Evolutionary conservation across 306 rosid genomes (phyloP).

Genomic region (Urtica urens): DNA sequence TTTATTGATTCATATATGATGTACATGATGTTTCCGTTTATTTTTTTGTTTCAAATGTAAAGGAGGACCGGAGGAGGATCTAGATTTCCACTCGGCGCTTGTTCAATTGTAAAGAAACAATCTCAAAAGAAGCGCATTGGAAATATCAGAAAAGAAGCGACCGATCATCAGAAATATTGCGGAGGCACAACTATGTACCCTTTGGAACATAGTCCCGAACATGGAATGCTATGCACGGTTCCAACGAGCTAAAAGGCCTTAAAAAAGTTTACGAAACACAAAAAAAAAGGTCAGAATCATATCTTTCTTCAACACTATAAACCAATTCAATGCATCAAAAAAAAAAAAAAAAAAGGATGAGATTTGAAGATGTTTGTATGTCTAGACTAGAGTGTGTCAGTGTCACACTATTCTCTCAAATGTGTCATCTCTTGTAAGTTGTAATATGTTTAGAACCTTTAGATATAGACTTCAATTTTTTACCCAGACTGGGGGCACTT

Average conservation of each 20-base stretch:
- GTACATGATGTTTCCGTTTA: neutral
- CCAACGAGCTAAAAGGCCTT: conserved; percentile 27
- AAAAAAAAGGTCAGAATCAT: too few relatives aligned
- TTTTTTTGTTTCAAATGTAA: conserved; percentile 11
- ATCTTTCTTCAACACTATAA: too few relatives aligned
- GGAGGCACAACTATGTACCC: conserved; percentile 78
- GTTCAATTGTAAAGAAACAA: conserved; percentile 55
- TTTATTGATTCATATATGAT: neutral
- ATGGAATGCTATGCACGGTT: conserved; percentile 69
- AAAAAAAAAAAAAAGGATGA: neutral
- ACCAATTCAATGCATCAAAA: conserved; percentile 1
- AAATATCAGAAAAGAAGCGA: conserved; percentile 48
- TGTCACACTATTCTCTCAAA: too few relatives aligned
- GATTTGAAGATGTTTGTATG: too few relatives aligned
- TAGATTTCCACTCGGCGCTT: conserved; percentile 49
- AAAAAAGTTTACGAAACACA: neutral
- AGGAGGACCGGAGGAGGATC: conserved; percentile 88
- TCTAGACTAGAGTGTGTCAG: too few relatives aligned
- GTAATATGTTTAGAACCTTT: too few relatives aligned
- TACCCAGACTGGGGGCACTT: too few relatives aligned
- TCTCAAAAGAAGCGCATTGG: conserved; percentile 31
- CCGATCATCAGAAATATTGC: conserved; percentile 46
- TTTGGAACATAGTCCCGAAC: conserved; percentile 58
- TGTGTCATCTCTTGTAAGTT: too few relatives aligned
- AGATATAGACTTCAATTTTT: too few relatives aligned